Evolutionary conservation across 1,284 basidiomycete genomes (phyloP).

Genomic region (Cerrena zonata): DNA sequence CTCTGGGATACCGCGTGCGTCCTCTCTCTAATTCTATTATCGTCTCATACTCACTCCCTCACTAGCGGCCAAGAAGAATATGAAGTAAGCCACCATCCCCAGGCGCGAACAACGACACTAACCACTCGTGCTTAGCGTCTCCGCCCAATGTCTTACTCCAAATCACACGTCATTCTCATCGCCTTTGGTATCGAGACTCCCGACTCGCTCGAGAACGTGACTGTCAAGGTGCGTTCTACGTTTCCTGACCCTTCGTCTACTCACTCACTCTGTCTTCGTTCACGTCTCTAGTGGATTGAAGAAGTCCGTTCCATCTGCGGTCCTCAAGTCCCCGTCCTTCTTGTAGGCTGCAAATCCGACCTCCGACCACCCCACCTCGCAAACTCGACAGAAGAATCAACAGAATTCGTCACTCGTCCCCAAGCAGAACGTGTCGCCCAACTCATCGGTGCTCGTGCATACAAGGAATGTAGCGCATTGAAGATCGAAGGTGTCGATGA

Average conservation of each 20-base stretch:
- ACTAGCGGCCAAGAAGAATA: conserved; percentile 87
- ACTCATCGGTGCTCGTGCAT: conserved; percentile 80
- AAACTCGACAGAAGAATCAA: conserved; percentile 16
- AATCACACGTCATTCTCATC: conserved; percentile 97
- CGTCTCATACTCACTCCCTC: conserved; percentile 9
- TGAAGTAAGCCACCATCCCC: conserved; percentile 50
- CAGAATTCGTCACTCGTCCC: conserved; percentile 61
- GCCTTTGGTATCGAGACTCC: conserved; percentile 95
- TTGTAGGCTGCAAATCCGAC: conserved; percentile 85
- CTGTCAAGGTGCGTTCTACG: conserved; percentile 63
- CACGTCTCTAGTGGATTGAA: conserved; percentile 81
- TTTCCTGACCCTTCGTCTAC: not conserved
- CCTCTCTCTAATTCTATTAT: not conserved
- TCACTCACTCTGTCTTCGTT: too few species aligned
- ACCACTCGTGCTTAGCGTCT: conserved; percentile 52
- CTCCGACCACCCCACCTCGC: conserved; percentile 52
- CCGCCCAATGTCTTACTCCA: conserved; percentile 92
- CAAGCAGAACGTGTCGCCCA: conserved; percentile 75
- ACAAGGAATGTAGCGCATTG: conserved; percentile 89
- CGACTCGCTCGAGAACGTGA: conserved; percentile 93
- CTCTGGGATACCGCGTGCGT: conserved; percentile 96
- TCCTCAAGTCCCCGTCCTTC: conserved; percentile 71
- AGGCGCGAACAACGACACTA: not conserved
- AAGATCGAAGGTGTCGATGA: conserved; percentile 92
- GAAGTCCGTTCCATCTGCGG: conserved; percentile 92